phyloP scores from a whole-genome alignment of 1,139 yeast genomes.

The Yamadazyma taylorii region DNA sequence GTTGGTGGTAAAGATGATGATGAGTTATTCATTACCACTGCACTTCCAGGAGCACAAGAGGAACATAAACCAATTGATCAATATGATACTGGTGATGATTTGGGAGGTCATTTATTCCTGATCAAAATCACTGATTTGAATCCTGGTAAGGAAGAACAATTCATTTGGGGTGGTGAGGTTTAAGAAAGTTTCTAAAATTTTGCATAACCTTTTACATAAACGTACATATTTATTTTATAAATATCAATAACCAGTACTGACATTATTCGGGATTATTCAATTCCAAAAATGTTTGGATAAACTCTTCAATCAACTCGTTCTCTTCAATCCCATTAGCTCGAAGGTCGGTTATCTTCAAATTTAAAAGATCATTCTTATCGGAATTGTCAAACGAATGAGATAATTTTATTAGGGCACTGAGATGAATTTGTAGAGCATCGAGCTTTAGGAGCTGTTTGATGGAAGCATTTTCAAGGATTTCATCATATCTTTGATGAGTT shows the following conservation, averaged over 20 bases:
- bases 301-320: slow-evolving; percentile 67
- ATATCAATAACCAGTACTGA: too few species aligned
- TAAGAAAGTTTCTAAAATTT: neutral
- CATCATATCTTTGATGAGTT: slow-evolving; percentile 13
- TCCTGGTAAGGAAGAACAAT: slow-evolving; percentile 27
- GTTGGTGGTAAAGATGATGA: slow-evolving; percentile 63
- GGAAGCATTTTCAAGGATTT: slow-evolving; percentile 30
- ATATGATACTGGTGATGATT: slow-evolving; percentile 42
- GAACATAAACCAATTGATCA: slow-evolving; percentile 32
- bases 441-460: slow-evolving; percentile 27
- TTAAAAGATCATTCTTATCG: slow-evolving; percentile 57
- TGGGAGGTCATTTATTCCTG: slow-evolving; percentile 50
- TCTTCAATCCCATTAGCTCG: slow-evolving; percentile 64
- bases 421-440: slow-evolving; percentile 14
- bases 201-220: neutral
- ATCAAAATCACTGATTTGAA: slow-evolving; percentile 19
- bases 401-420: slow-evolving; percentile 14
- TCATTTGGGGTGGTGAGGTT: slow-evolving; percentile 28
- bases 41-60: slow-evolving; percentile 47
- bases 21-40: slow-evolving; percentile 70
- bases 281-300: slow-evolving; percentile 27
- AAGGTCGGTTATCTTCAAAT: slow-evolving; percentile 58
- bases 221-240: neutral
- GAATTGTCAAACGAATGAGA: slow-evolving; percentile 26
- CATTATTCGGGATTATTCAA: slow-evolving; percentile 5